Percentiles rank a stretch among this genome's conserved stretches.
Evolutionary conservation across 1,284 basidiomycete species (phyloP).

Genomic region (Apiotrichum montevideense): DNA sequence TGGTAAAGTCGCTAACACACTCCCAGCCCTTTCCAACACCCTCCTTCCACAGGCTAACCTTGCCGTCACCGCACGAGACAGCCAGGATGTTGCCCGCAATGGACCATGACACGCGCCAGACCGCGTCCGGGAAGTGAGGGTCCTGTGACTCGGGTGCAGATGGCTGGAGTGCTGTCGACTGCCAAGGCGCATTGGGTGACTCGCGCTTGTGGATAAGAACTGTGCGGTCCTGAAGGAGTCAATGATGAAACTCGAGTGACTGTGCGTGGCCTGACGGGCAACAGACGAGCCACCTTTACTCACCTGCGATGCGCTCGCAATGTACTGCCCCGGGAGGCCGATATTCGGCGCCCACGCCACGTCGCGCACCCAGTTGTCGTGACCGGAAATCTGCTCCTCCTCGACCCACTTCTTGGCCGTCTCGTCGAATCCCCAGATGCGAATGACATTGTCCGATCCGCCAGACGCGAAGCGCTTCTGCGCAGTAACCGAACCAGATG

Average conservation of each 20-base stretch:
- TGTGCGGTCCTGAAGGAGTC: slow-evolving; percentile 62
- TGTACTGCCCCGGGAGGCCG: slow-evolving; percentile 86
- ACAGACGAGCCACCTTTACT: slow-evolving; percentile 17
- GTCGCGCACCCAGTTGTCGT: slow-evolving; percentile 96
- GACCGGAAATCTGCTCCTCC: slow-evolving; percentile 80
- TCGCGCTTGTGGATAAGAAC: slow-evolving; percentile 95
- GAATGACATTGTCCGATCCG: slow-evolving; percentile 92
- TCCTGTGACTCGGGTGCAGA: slow-evolving; percentile 48
- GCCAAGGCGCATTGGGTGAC: slow-evolving; percentile 70
- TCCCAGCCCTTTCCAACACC: slow-evolving; percentile 94
- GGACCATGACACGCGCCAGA: slow-evolving; percentile 97
- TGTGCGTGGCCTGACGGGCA: not conserved
- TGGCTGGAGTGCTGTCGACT: slow-evolving; percentile 77
- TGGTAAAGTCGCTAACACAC: slow-evolving; percentile 87
- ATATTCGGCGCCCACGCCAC: slow-evolving; percentile 98
- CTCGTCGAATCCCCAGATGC: slow-evolving; percentile 73
- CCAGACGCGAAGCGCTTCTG: slow-evolving; percentile 85
- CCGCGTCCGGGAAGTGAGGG: slow-evolving; percentile 86
- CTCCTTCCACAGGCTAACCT: slow-evolving; percentile 98
- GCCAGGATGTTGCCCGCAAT: slow-evolving; percentile 93
- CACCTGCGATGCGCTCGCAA: slow-evolving; percentile 89
- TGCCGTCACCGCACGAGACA: slow-evolving; percentile 96
- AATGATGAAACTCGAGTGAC: not conserved
- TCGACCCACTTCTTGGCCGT: slow-evolving; percentile 66
- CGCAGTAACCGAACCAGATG: slow-evolving; percentile 8